A percentile compares a stretch with the other conserved stretches of the same genome.
phyloP scores from a whole-genome alignment of 768 basidiomycete genomes.

The Dendrothele bispora region DNA sequence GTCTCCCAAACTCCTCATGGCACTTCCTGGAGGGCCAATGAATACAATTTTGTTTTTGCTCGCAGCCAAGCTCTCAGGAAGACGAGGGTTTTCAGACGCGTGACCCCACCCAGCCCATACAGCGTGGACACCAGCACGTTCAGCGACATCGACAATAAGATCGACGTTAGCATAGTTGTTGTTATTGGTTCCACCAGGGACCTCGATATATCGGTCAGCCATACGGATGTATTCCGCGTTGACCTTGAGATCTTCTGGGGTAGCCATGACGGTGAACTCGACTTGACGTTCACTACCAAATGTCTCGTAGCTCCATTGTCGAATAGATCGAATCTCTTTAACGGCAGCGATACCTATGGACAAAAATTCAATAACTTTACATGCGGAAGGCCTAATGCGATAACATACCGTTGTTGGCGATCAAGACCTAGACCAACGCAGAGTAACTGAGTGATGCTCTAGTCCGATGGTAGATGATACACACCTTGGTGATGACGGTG shows the following conservation, averaged over 20 bases:
- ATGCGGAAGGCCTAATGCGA: background rate
- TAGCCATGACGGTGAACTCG: slow-evolving; percentile 99
- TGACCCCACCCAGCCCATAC: slow-evolving; percentile 99
- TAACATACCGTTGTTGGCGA: slow-evolving; percentile 90
- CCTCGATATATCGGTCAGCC: slow-evolving; percentile 99
- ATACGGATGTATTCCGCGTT: slow-evolving; percentile 99
- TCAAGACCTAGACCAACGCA: slow-evolving; percentile 70
- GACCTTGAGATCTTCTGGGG: slow-evolving; percentile 96
- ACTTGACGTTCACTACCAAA: slow-evolving; percentile 95
- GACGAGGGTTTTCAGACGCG: slow-evolving; percentile 96
- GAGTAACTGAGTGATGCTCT: slow-evolving; percentile 8
- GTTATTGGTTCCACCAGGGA: slow-evolving; percentile 97
- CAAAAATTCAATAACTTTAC: slow-evolving; percentile 9
- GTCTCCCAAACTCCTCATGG: slow-evolving; percentile 98
- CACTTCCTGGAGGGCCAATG: slow-evolving; percentile 97
- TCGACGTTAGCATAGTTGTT: slow-evolving; percentile 99
- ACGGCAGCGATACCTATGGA: slow-evolving; percentile 93
- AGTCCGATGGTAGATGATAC: slow-evolving; percentile 18
- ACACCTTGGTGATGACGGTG: slow-evolving; percentile 96
- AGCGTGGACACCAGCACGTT: slow-evolving; percentile 95
- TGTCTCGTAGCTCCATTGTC: slow-evolving; percentile 99
- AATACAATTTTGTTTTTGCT: slow-evolving; percentile 97
- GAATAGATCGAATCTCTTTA: slow-evolving; percentile 97
- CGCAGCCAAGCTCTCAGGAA: slow-evolving; percentile 90
- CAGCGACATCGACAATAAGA: slow-evolving; percentile 96